Percentiles rank a stretch among this genome's conserved stretches.
Evolutionary conservation across 2,329 filamentous ascomycete species (phyloP).

Genomic region (Blumeria graminis): DNA sequence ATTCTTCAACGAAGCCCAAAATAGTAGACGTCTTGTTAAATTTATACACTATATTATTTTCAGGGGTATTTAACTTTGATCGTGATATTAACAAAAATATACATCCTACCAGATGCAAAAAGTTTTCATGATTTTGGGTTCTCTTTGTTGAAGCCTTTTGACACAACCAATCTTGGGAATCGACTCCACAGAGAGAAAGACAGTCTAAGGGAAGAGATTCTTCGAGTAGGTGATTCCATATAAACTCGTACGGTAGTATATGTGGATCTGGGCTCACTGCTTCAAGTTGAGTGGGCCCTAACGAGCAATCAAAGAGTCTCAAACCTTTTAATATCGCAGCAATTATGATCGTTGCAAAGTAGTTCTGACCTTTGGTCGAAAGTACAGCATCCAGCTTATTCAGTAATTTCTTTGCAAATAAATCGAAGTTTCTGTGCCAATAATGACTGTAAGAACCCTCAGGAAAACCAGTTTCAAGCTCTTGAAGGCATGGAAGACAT

Average conservation of each 20-base stretch:
- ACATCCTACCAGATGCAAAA: constrained; percentile 8
- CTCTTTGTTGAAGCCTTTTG: neutral
- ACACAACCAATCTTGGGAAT: too few relatives aligned
- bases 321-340: constrained; percentile 9
- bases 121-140: constrained; percentile 3
- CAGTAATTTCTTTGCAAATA: constrained; percentile 6
- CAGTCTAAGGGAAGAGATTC: neutral
- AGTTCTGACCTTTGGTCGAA: constrained; percentile 4
- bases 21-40: neutral
- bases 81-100: constrained; percentile 6
- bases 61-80: constrained; percentile 5
- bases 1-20: constrained; percentile 1
- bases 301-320: constrained; percentile 8
- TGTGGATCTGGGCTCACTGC: neutral
- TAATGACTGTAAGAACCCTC: constrained; percentile 2
- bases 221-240: constrained; percentile 5
- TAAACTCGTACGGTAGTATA: constrained; percentile 6
- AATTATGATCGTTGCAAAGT: constrained; percentile 9
- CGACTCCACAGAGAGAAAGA: too few relatives aligned
- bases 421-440: constrained; percentile 9
- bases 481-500: constrained; percentile 6
- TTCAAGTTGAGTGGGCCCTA: constrained; percentile 3
- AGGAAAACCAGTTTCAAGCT: constrained; percentile 1
- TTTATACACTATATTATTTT: constrained; percentile 6
- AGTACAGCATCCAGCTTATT: constrained; percentile 5